Evolutionary conservation across 2,329 filamentous ascomycete species (phyloP), one percentile per base, ranked within the genome.

Genomic region (Colletotrichum simmondsii): DNA sequence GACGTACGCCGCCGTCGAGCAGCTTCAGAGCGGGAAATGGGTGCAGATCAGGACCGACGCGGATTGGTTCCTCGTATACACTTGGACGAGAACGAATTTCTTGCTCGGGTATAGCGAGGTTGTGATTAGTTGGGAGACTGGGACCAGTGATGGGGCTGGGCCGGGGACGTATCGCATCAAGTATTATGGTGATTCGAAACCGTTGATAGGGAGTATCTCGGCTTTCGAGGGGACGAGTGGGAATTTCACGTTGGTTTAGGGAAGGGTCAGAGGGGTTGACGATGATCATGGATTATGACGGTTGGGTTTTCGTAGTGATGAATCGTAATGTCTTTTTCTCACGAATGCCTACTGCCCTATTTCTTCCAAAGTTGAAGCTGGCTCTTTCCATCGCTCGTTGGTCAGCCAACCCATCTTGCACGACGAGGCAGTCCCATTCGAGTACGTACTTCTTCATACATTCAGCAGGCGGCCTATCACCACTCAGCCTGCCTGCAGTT

Each of bases 141-240:
- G 67, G 0, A 11, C 42, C 5, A 69, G 72, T 2, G 57, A 72
- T 10, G 73, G 70, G 1, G 87, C 87, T 24, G 85, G 87, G 72
- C 82, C 81, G 1, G 95, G 95, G 0, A 90, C 88, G 60, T 98
- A 98, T 82, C 86, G 95, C 28, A 82, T 97, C 58, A 90, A 87
- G 83, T 98, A 98, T 79, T 96, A 92, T 82, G 96, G 96, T 0
- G 95, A 98, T 83, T 86, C 90, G 3, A 98, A 95, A 88, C 86
- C 86, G 6, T 77, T 91, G 12, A 79, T 89, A 32, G 89, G 87
- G 1, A 91, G 78, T 1, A 91, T 97, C 52, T 89, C 84, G 52
- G 81, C 88, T 3, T 97, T 97, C 84, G 90, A 93, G 75, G 94
- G 93, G 0, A 86, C 86, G 10, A 93, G 92, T 78, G 85, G 86